Percentiles rank a stretch among this genome's conserved stretches.
Conservation (phyloP, 169 alveolate species). For the Plasmodium coatneyi region DNA sequence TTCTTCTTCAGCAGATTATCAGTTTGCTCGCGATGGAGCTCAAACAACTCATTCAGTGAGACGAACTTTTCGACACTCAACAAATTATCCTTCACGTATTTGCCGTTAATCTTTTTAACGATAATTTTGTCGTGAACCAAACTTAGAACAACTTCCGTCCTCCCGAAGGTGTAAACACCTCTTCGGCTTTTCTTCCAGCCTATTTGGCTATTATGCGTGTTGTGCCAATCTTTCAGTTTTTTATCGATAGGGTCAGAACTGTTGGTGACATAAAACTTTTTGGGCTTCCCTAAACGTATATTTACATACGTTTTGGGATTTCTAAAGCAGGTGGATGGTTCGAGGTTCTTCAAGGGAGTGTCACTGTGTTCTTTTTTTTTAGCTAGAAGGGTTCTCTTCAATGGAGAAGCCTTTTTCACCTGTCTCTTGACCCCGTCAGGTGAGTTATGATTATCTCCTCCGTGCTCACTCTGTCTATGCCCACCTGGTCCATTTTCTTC, state of each 20-base stretch:
- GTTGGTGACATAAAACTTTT: slow-evolving; percentile 34
- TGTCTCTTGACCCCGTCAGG: not conserved
- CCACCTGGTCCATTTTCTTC: not conserved
- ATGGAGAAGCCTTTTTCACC: not conserved
- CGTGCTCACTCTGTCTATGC: not conserved
- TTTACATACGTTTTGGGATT: slow-evolving; percentile 55
- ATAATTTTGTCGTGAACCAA: slow-evolving; percentile 67
- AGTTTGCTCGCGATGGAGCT: slow-evolving; percentile 57
- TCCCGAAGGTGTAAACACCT: slow-evolving; percentile 70
- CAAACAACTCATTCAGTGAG: slow-evolving; percentile 72
- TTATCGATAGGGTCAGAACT: slow-evolving; percentile 76
- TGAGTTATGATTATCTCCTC: not conserved
- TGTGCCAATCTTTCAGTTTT: slow-evolving; percentile 72
- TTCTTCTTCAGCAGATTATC: slow-evolving; percentile 17
- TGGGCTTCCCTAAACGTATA: slow-evolving; percentile 74
- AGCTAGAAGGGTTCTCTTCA: slow-evolving; percentile 29
- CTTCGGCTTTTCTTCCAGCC: slow-evolving; percentile 65
- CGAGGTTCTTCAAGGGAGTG: slow-evolving; percentile 26
- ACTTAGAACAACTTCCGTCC: slow-evolving; percentile 61
- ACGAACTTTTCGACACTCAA: slow-evolving; percentile 74
- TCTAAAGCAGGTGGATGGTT: slow-evolving; percentile 66
- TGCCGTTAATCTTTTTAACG: slow-evolving; percentile 69
- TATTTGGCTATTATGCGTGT: slow-evolving; percentile 69
- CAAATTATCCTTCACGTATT: slow-evolving; percentile 37
- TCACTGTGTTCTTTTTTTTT: slow-evolving; percentile 18